Evolutionary conservation across 148 eudicot species (phyloP), one percentile per base, ranked within the genome.

Genomic region (Fagopyrum homotropicum): DNA sequence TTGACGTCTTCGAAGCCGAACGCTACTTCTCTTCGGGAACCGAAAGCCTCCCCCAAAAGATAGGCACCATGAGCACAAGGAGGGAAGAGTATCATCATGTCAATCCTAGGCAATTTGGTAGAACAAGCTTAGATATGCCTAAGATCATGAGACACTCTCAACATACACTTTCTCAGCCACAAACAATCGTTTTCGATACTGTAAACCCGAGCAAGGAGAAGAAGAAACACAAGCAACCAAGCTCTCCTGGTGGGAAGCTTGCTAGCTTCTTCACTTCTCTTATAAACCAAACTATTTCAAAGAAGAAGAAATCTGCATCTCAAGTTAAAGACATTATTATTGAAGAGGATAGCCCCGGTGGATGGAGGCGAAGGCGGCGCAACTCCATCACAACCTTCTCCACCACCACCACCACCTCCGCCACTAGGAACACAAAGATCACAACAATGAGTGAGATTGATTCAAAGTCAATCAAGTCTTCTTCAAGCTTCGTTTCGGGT

Each of bases 201-300:
- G 55, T 55, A 45, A 79, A 82, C 14, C n/a, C 71, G 30, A 46
- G 72, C 22, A 15, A 2, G 16, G 80, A 90, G 35, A 84, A 85
- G 76, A 92, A 86, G 79, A 90, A 89, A 17, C 48, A 64, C 77
- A 92, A 91, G 74, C 93, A 92, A 69, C 97, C 99, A 9, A 89
- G 89, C 77, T 95, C 99, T 0, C 99, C 99, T 7, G 97, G 99
- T 6, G 99, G 94, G 2, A 89, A 80, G 69, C 82, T 95, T 3
- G 92, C 97, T 4, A 86, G 82, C 48, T 92, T 95, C 83, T 81
- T 95, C 73, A 90, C 87, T 83, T 83, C 97, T 6, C 81, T 95
- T 72, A 88, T 44, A 45, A 43, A n/a, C n/a, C 98, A 89, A 83
- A 77, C 89, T 43, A 60, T 78, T 61, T 86, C 90, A 16, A 90